These are phyloP conservation scores for Hygrophoropsis aurantiaca DNA, from an alignment of 768 basidiomycete species.

Conservation along the genomic window DNA sequence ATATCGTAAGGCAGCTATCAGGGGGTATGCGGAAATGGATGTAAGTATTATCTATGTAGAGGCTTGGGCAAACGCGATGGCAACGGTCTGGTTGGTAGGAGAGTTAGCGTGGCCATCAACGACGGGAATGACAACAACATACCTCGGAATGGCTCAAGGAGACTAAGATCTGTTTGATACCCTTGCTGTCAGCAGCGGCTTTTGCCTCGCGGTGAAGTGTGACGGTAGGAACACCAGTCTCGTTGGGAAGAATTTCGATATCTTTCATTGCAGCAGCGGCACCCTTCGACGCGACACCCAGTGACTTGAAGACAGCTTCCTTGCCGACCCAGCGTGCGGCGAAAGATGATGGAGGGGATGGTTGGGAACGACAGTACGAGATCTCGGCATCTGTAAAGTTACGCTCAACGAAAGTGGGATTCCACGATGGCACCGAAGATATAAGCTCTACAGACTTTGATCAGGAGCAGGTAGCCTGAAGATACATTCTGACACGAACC, in stretches of 20 bases:
- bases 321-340: conserved; percentile 98
- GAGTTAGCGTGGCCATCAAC: conserved; percentile 18
- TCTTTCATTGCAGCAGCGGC: conserved; percentile 96
- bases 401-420: conserved; percentile 81
- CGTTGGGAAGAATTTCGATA: conserved; percentile 88
- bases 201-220: conserved; percentile 78
- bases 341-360: conserved; percentile 86
- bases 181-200: conserved; percentile 66
- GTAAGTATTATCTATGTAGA: conserved; percentile 21
- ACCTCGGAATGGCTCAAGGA: conserved; percentile 94
- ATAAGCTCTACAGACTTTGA: conserved; percentile 67
- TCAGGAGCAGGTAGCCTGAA: conserved; percentile 5
- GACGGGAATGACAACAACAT: conserved; percentile 27
- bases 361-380: conserved; percentile 82
- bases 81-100: conserved; percentile 57
- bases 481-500: conserved; percentile 57
- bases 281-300: conserved; percentile 87
- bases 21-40: conserved; percentile 1
- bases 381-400: conserved; percentile 94
- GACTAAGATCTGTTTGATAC: conserved; percentile 72
- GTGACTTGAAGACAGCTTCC: conserved; percentile 95
- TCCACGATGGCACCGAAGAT: conserved; percentile 85
- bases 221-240: conserved; percentile 78
- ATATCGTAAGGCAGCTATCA: background rate
- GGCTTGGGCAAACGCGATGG: conserved; percentile 87